Evolutionary conservation across 306 rosid genomes (phyloP).

Genomic region (Hylodesmum podocarpum): DNA sequence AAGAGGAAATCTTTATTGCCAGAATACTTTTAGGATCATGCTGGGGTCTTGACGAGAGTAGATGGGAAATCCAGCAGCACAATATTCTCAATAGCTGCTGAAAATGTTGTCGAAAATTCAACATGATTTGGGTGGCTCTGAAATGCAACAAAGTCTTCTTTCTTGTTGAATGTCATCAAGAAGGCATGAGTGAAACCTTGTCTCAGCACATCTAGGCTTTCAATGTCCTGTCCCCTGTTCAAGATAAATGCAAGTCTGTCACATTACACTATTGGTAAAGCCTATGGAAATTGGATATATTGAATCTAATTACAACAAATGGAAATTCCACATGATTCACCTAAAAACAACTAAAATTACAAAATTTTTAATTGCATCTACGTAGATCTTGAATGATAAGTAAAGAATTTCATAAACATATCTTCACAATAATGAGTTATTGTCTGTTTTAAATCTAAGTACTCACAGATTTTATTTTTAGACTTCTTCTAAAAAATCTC

Average conservation of each 20-base stretch:
- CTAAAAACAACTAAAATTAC: neutral
- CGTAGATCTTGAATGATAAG: too few relatives aligned
- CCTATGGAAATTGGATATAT: neutral
- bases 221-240: constrained; percentile 78
- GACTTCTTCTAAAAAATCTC: too few relatives aligned
- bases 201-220: constrained; percentile 71
- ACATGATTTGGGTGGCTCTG: constrained; percentile 73
- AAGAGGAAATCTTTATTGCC: constrained; percentile 10
- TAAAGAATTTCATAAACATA: too few relatives aligned
- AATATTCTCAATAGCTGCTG: constrained; percentile 78
- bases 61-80: constrained; percentile 86
- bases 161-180: constrained; percentile 77
- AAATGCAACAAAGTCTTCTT: constrained; percentile 70
- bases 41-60: constrained; percentile 55
- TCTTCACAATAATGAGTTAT: too few relatives aligned
- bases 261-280: neutral
- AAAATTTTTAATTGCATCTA: neutral
- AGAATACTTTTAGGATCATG: constrained; percentile 18
- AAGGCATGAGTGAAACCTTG: constrained; percentile 92
- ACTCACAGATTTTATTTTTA: too few relatives aligned
- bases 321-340: neutral
- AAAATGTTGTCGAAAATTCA: constrained; percentile 73
- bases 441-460: too few relatives aligned
- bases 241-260: neutral
- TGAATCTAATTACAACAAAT: neutral